Conservation (phyloP, 305 asterid genomes). For the Euphrasia arctica region DNA sequence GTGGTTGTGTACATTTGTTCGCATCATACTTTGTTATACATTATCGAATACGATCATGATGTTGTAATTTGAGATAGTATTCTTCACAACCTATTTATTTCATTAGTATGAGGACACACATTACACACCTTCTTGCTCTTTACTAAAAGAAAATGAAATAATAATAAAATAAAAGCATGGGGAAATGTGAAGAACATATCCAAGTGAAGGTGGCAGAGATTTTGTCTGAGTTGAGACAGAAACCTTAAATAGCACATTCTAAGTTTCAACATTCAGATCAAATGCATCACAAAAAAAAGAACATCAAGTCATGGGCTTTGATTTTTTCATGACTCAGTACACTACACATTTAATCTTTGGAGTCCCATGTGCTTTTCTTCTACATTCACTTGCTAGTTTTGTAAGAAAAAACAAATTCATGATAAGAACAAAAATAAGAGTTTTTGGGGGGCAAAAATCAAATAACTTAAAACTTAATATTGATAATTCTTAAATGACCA, state of each 20-base stretch:
- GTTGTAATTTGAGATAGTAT: too few species aligned
- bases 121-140: too few species aligned
- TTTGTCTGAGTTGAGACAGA: constrained; percentile 17
- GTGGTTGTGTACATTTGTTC: too few species aligned
- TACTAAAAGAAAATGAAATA: too few species aligned
- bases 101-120: too few species aligned
- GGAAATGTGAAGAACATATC: constrained; percentile 11
- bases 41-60: too few species aligned
- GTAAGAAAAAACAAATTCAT: neutral
- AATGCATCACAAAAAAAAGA: constrained; percentile 27
- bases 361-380: constrained; percentile 49
- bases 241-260: constrained; percentile 30
- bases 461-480: constrained; percentile 31
- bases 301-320: constrained; percentile 59
- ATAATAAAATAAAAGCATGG: neutral
- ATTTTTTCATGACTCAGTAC: constrained; percentile 28
- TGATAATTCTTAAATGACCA: neutral
- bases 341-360: constrained; percentile 33
- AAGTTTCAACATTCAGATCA: constrained; percentile 28
- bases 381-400: neutral
- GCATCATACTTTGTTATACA: too few species aligned
- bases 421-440: too few species aligned
- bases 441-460: neutral
- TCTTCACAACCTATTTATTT: too few species aligned
- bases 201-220: constrained; percentile 29